Base-by-base conservation (phyloP, 352 stramenopile genomes). In the Phytopythium boreale region DNA sequence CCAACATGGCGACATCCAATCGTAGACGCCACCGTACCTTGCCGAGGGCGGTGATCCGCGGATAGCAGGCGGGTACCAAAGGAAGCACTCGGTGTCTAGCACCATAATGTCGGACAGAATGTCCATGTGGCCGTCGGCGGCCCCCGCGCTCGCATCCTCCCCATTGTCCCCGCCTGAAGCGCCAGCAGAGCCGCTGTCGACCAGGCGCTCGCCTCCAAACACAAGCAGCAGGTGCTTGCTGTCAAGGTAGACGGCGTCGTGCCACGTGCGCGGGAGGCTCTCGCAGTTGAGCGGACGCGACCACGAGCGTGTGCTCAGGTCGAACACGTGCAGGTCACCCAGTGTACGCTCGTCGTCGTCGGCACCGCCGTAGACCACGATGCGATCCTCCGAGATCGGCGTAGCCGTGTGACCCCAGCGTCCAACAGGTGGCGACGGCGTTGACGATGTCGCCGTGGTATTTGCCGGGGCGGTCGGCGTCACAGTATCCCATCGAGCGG, bases 1-100 rank as follows among this genome's bases (percentile, higher is more conserved):
- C 17, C 24, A 7, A 10, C 31, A 19, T 24, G 14, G 15, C 49
- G 20, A 7, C 20, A 24, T 11, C 2, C 20, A 27, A 0, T 27
- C 27, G 4, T 22, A 2, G 20, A 46, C 41, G 17, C 17, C 41
- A 46, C 26, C 44, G 17, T 37, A 71, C 65, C 74, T 74, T 15
- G 82, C 77, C 17, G 77, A 73, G 19, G 87, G 87, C 17, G 80
- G 64, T 10, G 82, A 71, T n/a, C 87, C 87, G 37, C 71, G 86
- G 26, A 97, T 83, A 7, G 87, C 82, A 17, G 95, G 92, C 22
- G 93, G 93, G 68, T 98, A 98, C 94, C 94, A 97, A 31, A 97
- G 66, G 64, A 97, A 96, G 66, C 94, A 97, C 69, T 98, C 90
- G 6, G 88, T 97, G 71, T 98, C 95, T 7, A 98, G 79, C 46